Conservation (phyloP, 441 rosid species). For the Erodium moschatum region DNA sequence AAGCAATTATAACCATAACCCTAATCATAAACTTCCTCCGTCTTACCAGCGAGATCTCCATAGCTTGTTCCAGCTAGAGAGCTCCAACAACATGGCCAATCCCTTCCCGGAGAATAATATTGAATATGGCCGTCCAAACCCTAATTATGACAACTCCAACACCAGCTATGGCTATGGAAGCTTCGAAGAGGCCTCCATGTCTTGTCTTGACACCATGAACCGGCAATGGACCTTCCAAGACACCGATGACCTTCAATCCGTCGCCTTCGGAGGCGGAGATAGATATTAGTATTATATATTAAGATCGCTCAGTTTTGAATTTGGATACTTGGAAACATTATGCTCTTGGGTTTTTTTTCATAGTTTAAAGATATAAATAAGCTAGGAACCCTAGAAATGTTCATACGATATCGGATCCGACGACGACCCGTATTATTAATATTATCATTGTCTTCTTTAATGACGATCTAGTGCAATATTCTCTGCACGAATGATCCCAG, state of each 20-base stretch:
- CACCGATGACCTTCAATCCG: slow-evolving; percentile 45
- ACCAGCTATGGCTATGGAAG: slow-evolving; percentile 23
- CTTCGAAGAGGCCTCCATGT: slow-evolving; percentile 37
- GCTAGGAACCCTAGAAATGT: slow-evolving; percentile 41
- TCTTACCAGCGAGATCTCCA: slow-evolving; percentile 32
- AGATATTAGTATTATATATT: slow-evolving; percentile 1
- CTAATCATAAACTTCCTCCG: slow-evolving; percentile 26
- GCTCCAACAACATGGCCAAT: slow-evolving; percentile 21
- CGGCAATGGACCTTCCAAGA: slow-evolving; percentile 44
- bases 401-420: slow-evolving; percentile 15
- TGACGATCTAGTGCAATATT: background rate
- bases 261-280: slow-evolving; percentile 38
- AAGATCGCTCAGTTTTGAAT: slow-evolving; percentile 27
- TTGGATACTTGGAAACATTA: slow-evolving; percentile 24
- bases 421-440: background rate
- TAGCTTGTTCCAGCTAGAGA: slow-evolving; percentile 31
- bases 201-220: slow-evolving; percentile 30
- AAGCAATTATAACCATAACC: slow-evolving; percentile 14
- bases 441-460: slow-evolving; percentile 15
- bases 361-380: slow-evolving; percentile 19
- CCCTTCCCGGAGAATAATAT: background rate
- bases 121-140: slow-evolving; percentile 21
- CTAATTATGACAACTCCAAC: slow-evolving; percentile 34
- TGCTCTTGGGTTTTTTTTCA: background rate
- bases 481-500: background rate